Conservation (phyloP, 2,329 filamentous ascomycete genomes). For the Paramyrothecium sp. region DNA sequence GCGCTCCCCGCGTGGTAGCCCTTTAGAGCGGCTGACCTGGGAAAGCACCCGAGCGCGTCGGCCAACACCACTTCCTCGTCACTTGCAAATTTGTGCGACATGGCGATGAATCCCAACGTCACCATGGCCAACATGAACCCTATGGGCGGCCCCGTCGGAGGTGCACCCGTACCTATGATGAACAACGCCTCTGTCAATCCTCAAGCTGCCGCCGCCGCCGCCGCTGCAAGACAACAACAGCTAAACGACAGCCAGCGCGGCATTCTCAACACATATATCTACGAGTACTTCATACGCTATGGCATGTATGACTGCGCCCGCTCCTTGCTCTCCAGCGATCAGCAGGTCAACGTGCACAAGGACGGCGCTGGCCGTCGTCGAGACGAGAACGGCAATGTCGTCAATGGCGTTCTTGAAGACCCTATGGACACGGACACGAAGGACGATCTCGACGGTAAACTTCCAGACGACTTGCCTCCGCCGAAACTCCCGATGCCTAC, state of each 20-base stretch:
- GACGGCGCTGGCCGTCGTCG: constrained; percentile 67
- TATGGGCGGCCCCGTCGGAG: constrained; percentile 66
- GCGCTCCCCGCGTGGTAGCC: background rate
- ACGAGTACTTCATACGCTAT: constrained; percentile 87
- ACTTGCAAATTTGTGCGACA: constrained; percentile 15
- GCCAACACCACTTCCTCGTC: constrained; percentile 15
- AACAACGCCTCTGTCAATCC: constrained; percentile 50
- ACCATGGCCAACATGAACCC: constrained; percentile 69
- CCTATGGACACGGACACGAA: constrained; percentile 82
- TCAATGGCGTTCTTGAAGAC: constrained; percentile 71
- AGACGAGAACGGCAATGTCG: constrained; percentile 64
- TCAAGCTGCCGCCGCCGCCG: constrained; percentile 26
- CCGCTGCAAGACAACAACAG: constrained; percentile 35
- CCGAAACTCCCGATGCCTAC: constrained; percentile 65
- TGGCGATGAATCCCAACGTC: constrained; percentile 57
- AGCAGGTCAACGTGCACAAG: constrained; percentile 65
- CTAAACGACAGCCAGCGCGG: constrained; percentile 48
- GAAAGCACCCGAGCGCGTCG: constrained; percentile 7
- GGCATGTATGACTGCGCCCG: constrained; percentile 82
- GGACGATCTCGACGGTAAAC: constrained; percentile 71
- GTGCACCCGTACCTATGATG: constrained; percentile 63
- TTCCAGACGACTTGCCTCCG: constrained; percentile 76
- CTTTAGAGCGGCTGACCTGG: background rate
- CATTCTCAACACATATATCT: constrained; percentile 81
- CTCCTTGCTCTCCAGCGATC: constrained; percentile 64